Percentiles rank a stretch among this genome's conserved stretches.
phyloP scores from a whole-genome alignment of 306 rosid species.

The Citrullus colocynthis region DNA sequence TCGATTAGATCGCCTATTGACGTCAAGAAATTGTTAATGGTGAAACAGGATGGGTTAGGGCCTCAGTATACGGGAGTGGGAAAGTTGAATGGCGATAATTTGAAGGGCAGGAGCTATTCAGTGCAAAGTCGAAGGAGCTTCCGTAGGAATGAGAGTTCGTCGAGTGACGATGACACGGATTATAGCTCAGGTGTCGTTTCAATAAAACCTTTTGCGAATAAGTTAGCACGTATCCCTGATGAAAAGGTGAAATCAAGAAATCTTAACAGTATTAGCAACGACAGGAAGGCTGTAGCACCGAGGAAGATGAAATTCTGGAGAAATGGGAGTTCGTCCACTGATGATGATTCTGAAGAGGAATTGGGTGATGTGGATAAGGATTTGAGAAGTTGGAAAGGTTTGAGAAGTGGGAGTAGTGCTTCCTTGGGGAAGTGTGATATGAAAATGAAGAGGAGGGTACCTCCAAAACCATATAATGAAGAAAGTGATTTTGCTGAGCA shows the following conservation, averaged over 20 bases:
- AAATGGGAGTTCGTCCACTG: slow-evolving; percentile 27
- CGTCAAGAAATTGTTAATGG: slow-evolving; percentile 20
- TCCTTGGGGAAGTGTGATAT: slow-evolving; percentile 65
- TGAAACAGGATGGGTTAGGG: slow-evolving; percentile 3
- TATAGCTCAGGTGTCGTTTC: slow-evolving; percentile 16
- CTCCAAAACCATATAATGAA: slow-evolving; percentile 25
- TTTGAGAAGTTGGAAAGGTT: slow-evolving; percentile 1
- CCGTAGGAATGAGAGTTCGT: slow-evolving; percentile 30
- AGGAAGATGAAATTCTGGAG: slow-evolving; percentile 25
- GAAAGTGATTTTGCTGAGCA: slow-evolving; percentile 34
- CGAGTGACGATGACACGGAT: slow-evolving; percentile 18
- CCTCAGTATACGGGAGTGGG: slow-evolving; percentile 5
- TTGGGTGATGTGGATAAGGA: neutral
- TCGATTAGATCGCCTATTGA: slow-evolving; percentile 23
- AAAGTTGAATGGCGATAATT: slow-evolving; percentile 1
- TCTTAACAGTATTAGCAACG: neutral
- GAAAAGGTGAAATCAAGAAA: slow-evolving; percentile 7
- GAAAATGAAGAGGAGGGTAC: slow-evolving; percentile 50
- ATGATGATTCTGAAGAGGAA: slow-evolving; percentile 23
- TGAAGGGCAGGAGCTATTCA: slow-evolving; percentile 37
- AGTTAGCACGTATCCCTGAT: slow-evolving; percentile 10
- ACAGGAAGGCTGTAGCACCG: slow-evolving; percentile 7
- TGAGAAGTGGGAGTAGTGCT: slow-evolving; percentile 55
- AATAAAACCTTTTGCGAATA: slow-evolving; percentile 10
- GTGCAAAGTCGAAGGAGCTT: slow-evolving; percentile 21